These are phyloP conservation scores for Geosmithia putterillii DNA, from an alignment of 2,329 filamentous ascomycete species.

Conservation along the genomic window DNA sequence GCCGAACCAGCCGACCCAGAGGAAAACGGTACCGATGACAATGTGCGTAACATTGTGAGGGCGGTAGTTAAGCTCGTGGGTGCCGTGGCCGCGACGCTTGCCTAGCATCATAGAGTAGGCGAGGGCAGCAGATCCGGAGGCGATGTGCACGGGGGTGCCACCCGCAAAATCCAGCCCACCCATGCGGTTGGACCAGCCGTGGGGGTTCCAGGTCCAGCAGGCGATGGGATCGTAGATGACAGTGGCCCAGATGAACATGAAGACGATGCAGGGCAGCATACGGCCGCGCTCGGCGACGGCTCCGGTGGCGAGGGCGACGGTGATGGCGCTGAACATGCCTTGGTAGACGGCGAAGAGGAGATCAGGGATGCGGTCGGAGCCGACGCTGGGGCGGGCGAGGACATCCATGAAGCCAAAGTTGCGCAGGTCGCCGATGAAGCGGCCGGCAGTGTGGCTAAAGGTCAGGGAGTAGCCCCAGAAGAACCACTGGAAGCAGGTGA, in stretches of 20 bases:
- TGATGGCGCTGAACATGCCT: constrained; percentile 81
- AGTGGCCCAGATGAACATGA: constrained; percentile 89
- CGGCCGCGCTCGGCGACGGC: constrained; percentile 79
- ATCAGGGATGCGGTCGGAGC: constrained; percentile 62
- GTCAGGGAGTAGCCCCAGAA: constrained; percentile 81
- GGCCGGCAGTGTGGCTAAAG: constrained; percentile 66
- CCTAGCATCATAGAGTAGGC: constrained; percentile 89
- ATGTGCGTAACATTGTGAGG: constrained; percentile 91
- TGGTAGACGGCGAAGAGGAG: constrained; percentile 78
- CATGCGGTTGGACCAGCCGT: constrained; percentile 68
- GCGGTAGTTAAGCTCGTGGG: constrained; percentile 79
- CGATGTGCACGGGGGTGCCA: constrained; percentile 81
- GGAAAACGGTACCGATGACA: constrained; percentile 82
- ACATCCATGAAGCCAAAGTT: constrained; percentile 74
- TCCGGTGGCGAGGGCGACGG: constrained; percentile 72
- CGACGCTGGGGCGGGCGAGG: constrained; percentile 63
- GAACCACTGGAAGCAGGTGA: constrained; percentile 88
- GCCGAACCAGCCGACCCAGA: constrained; percentile 93
- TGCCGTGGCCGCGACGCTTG: constrained; percentile 73
- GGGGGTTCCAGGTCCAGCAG: constrained; percentile 87
- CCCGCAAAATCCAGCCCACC: constrained; percentile 83
- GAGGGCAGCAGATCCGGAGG: constrained; percentile 70
- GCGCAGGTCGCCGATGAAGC: constrained; percentile 64
- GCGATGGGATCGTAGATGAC: constrained; percentile 86
- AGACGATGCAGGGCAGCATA: constrained; percentile 78